Evolutionary conservation across 345 rosid species (phyloP).

Genomic region (Syzygium aromaticum): DNA sequence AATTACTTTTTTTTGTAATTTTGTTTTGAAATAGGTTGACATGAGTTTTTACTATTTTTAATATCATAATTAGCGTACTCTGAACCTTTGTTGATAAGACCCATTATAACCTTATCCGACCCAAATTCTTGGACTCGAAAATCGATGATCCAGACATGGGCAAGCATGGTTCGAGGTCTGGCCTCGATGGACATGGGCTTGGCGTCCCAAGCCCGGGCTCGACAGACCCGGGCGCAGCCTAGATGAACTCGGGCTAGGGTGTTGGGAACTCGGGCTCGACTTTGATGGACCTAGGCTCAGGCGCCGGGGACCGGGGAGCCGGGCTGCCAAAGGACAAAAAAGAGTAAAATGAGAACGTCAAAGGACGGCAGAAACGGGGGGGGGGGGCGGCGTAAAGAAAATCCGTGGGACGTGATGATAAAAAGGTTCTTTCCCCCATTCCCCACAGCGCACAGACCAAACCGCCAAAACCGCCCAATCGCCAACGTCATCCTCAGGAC

Average conservation of each 20-base stretch:
- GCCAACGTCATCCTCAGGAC: neutral
- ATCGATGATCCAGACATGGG: too few species aligned
- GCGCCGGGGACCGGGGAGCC: too few species aligned
- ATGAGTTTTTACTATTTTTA: neutral
- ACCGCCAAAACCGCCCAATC: neutral
- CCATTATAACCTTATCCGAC: neutral
- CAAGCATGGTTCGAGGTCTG: too few species aligned
- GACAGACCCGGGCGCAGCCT: too few species aligned
- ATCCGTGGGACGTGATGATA: neutral
- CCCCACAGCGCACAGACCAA: neutral
- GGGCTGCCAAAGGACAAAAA: neutral
- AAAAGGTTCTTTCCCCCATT: neutral
- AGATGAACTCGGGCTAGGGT: too few species aligned
- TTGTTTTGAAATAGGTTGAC: neutral
- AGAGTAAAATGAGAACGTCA: neutral
- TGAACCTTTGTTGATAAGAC: neutral
- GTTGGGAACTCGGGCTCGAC: too few species aligned
- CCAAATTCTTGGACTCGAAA: too few species aligned
- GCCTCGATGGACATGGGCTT: too few species aligned
- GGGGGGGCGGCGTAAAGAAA: too few species aligned
- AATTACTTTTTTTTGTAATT: neutral
- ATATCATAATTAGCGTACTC: neutral
- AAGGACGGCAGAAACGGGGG: neutral
- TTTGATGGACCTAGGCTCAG: too few species aligned
- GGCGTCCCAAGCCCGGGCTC: too few species aligned